Evolutionary conservation across 345 rosid genomes (phyloP).

Genomic region (Ceriops decandra): DNA sequence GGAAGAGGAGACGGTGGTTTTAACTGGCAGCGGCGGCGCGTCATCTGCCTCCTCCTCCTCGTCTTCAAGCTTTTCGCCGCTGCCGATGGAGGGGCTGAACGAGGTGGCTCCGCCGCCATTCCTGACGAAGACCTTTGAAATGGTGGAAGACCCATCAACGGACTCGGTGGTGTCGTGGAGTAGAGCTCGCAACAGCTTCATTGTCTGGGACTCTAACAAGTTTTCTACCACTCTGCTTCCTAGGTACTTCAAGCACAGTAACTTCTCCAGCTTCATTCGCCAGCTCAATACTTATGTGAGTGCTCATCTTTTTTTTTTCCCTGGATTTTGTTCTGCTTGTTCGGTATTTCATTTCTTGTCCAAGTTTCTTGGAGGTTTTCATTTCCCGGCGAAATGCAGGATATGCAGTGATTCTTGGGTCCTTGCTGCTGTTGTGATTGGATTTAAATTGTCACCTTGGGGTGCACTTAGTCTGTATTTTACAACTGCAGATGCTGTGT

Average conservation of each 20-base stretch:
- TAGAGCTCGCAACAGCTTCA: constrained; percentile 25
- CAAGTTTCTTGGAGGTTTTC: too few relatives aligned
- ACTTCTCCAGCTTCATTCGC: constrained; percentile 36
- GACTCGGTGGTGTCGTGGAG: constrained; percentile 28
- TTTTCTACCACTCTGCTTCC: constrained; percentile 27
- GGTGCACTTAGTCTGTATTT: background rate
- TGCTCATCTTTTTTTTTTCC: background rate
- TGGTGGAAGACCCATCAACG: constrained; percentile 28
- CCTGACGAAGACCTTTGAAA: constrained; percentile 23
- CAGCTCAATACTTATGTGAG: constrained; percentile 38
- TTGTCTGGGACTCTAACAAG: constrained; percentile 26
- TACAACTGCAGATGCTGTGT: background rate
- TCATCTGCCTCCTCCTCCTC: constrained; percentile 37
- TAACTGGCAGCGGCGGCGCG: background rate
- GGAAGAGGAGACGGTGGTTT: constrained; percentile 46
- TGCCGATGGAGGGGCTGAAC: constrained; percentile 64
- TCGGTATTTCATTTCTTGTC: too few relatives aligned
- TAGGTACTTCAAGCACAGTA: constrained; percentile 28
- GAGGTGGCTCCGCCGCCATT: constrained; percentile 61
- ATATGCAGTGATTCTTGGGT: too few relatives aligned
- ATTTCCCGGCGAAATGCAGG: too few relatives aligned
- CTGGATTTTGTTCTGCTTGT: background rate
- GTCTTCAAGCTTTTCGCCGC: constrained; percentile 44
- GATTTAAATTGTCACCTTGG: background rate
- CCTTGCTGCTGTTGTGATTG: background rate